phyloP scores from a whole-genome alignment of 257 asterid genomes.

The Solanum dulcamara region DNA sequence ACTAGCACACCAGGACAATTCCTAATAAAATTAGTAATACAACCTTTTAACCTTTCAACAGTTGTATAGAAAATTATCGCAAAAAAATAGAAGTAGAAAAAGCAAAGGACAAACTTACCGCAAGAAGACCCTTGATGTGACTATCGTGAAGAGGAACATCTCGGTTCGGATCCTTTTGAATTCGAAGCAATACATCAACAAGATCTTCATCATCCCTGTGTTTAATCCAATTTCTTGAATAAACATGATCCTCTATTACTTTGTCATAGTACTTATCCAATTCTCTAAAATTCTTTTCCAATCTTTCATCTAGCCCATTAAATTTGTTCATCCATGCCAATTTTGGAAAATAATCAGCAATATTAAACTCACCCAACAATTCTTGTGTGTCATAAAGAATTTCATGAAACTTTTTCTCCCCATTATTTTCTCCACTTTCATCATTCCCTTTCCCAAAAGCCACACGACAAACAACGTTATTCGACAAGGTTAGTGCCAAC shows the following conservation, averaged over 20 bases:
- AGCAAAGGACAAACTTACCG: neutral
- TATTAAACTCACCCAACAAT: constrained; percentile 3
- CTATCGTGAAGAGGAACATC: neutral
- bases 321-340: constrained; percentile 28
- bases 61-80: too few relatives aligned
- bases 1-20: too few relatives aligned
- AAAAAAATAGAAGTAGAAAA: neutral
- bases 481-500: constrained; percentile 7
- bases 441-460: constrained; percentile 21
- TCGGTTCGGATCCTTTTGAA: constrained; percentile 19
- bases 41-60: too few relatives aligned
- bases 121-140: constrained; percentile 26
- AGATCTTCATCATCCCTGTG: constrained; percentile 17
- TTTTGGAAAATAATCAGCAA: constrained; percentile 30
- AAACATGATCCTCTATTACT: constrained; percentile 21
- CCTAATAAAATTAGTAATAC: too few relatives aligned
- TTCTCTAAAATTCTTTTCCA: neutral
- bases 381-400: constrained; percentile 11
- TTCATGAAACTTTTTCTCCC: neutral
- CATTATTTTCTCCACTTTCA: neutral
- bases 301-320: constrained; percentile 21
- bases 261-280: constrained; percentile 18
- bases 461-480: constrained; percentile 24
- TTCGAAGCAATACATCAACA: constrained; percentile 29
- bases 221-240: neutral